phyloP scores from a whole-genome alignment of 345 rosid species.

The Brassica cretica region DNA sequence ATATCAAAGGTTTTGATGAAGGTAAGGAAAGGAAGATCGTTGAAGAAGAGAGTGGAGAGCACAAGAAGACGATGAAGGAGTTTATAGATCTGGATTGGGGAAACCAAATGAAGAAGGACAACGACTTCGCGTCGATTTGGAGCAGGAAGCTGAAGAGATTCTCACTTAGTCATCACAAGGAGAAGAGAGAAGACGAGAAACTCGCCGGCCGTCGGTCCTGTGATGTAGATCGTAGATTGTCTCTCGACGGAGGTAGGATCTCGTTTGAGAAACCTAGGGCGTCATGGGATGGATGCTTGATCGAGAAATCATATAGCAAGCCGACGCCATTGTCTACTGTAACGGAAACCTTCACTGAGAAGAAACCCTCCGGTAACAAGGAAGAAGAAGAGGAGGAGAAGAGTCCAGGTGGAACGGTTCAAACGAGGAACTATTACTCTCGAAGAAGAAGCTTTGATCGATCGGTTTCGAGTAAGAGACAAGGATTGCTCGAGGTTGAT shows the following conservation, averaged over 20 bases:
- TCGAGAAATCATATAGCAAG: slow-evolving; percentile 56
- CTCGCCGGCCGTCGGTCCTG: slow-evolving; percentile 59
- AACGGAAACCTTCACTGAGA: slow-evolving; percentile 39
- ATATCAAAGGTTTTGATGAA: slow-evolving; percentile 33
- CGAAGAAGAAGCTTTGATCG: slow-evolving; percentile 76
- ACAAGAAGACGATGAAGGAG: slow-evolving; percentile 72
- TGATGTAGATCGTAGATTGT: slow-evolving; percentile 66
- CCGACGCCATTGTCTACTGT: slow-evolving; percentile 51
- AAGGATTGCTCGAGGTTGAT: slow-evolving; percentile 60
- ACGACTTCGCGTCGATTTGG: slow-evolving; percentile 56
- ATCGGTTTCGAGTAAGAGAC: slow-evolving; percentile 53
- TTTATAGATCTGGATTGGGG: slow-evolving; percentile 72
- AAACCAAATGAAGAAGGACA: slow-evolving; percentile 47
- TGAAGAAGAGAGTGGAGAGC: slow-evolving; percentile 41
- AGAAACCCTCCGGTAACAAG: slow-evolving; percentile 34
- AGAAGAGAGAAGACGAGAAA: slow-evolving; percentile 41
- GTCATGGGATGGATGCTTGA: slow-evolving; percentile 77
- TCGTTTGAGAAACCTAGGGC: slow-evolving; percentile 78
- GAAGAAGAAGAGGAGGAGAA: slow-evolving; percentile 13
- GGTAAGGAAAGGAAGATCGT: slow-evolving; percentile 15
- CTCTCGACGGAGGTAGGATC: slow-evolving; percentile 55
- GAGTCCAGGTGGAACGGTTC: slow-evolving; percentile 77
- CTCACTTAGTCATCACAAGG: slow-evolving; percentile 53
- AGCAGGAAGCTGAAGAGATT: slow-evolving; percentile 60
- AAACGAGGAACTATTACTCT: slow-evolving; percentile 76